phyloP scores from a whole-genome alignment of 306 rosid genomes.

The Cicer judaicum region DNA sequence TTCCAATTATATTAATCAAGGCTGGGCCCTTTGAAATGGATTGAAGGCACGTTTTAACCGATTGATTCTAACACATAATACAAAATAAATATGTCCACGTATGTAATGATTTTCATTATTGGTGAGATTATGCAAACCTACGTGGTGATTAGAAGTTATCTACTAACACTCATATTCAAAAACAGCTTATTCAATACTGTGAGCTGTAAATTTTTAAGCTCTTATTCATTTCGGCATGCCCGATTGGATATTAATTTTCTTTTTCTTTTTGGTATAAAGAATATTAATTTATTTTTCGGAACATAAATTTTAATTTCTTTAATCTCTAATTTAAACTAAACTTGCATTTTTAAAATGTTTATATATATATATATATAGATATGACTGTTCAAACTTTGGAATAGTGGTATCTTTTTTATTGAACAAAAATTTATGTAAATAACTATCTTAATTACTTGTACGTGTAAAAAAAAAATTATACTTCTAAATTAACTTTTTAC shows the following conservation, averaged over 20 bases:
- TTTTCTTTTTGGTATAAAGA: too few species aligned
- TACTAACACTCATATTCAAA: slow-evolving; percentile 25
- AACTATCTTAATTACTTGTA: neutral
- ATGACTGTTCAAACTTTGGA: neutral
- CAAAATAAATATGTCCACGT: slow-evolving; percentile 10
- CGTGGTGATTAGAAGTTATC: slow-evolving; percentile 44
- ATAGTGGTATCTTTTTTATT: neutral
- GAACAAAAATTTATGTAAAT: neutral
- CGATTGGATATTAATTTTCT: neutral
- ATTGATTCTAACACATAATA: slow-evolving; percentile 41
- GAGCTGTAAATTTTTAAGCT: slow-evolving; percentile 48
- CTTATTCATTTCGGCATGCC: neutral
- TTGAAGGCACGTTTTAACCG: slow-evolving; percentile 44
- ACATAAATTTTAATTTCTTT: neutral
- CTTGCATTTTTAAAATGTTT: too few species aligned
- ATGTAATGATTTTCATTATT: slow-evolving; percentile 25
- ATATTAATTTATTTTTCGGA: too few species aligned
- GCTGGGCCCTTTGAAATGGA: slow-evolving; percentile 48
- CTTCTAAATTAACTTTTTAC: too few species aligned
- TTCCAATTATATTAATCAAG: slow-evolving; percentile 18
- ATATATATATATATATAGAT: too few species aligned
- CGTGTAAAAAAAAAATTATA: neutral
- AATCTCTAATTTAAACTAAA: too few species aligned
- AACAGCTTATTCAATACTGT: slow-evolving; percentile 29
- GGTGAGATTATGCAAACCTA: slow-evolving; percentile 40